phyloP scores from a whole-genome alignment of 1,284 basidiomycete species.

The Cryptococcus neoformans region DNA sequence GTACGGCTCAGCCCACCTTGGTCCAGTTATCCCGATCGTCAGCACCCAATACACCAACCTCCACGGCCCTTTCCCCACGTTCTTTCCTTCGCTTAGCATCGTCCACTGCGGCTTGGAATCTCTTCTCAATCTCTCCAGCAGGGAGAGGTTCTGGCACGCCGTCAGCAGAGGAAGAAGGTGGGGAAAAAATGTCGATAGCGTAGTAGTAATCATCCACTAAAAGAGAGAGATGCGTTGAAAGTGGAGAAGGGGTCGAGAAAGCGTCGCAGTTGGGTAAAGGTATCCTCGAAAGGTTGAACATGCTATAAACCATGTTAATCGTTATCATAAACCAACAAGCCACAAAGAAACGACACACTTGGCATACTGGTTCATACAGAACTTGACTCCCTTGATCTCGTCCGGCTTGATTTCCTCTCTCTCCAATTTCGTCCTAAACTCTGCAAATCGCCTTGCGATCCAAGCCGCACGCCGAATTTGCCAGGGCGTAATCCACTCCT shows the following conservation, averaged over 20 bases:
- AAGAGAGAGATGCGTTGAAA: conserved; percentile 64
- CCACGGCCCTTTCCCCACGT: conserved; percentile 57
- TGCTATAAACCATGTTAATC: conserved; percentile 41
- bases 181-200: conserved; percentile 63
- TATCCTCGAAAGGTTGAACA: conserved; percentile 75
- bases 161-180: conserved; percentile 43
- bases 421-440: conserved; percentile 68
- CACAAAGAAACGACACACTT: conserved; percentile 43
- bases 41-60: conserved; percentile 71
- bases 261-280: conserved; percentile 65
- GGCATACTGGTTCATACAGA: conserved; percentile 59
- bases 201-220: conserved; percentile 81
- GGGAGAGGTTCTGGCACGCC: conserved; percentile 40
- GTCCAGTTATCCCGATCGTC: conserved; percentile 85
- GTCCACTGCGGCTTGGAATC: conserved; percentile 62
- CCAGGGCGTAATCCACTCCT: conserved; percentile 66
- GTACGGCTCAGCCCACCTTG: conserved; percentile 54
- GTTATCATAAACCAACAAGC: conserved; percentile 4
- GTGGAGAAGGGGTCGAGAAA: conserved; percentile 56
- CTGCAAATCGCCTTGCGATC: conserved; percentile 70
- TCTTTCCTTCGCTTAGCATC: conserved; percentile 63
- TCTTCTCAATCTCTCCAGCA: conserved; percentile 62
- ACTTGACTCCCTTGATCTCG: conserved; percentile 53
- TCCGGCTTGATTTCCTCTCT: conserved; percentile 56
- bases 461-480: conserved; percentile 84